Base-by-base conservation (phyloP, 768 basidiomycete genomes). In the Agrocybe praecox region DNA sequence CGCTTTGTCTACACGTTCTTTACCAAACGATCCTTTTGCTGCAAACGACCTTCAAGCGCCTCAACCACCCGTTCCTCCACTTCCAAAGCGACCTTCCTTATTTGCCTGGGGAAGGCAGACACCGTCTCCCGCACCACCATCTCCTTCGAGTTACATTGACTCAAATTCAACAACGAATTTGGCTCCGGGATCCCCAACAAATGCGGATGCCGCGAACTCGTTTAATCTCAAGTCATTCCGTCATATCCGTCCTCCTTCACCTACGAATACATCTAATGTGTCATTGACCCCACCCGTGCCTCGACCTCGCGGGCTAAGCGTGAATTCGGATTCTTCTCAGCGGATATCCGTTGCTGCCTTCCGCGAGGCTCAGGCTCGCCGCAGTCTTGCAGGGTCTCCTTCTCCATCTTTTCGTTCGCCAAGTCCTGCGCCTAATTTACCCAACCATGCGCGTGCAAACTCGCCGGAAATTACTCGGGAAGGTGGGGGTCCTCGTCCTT, bases 341-440 rank as follows among this genome's bases (percentile, higher is more conserved):
- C 82, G 89, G 52, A 92, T 92, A 22, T 88, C 88, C 8, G 86
- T 92, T 29, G 90, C 89, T 2, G 90, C 90, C 2, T 92, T 92
- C 67, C 83, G 88, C 52, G 90, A 92, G 74, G 88, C 82, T 18
- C 88, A 90, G 54, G 87, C 89, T 4, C 75, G 89, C 42, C 78
- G 86, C 47, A 86, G 85, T 61, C 69, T 77, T 23, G 78, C 87
- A 12, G 82, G 80, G 51, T 89, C 87, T 0, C 88, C 89, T 10
- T 77, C 71, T 0, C 81, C 86, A 26, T 82, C 76, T 33, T 76
- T 75, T 61, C 77, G 73, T 46, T 80, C 75, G 11, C 75, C 76
- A 26, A 75, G 71, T 57, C 72, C 74, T 11, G 46, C 49, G 21
- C 59, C 63, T 19, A 56, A 50, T 12, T 60, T 69, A n/a, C 63